Conservation (phyloP, 495 filamentous ascomycete genomes). For the Pseudoneurospora amorphoporcata region DNA sequence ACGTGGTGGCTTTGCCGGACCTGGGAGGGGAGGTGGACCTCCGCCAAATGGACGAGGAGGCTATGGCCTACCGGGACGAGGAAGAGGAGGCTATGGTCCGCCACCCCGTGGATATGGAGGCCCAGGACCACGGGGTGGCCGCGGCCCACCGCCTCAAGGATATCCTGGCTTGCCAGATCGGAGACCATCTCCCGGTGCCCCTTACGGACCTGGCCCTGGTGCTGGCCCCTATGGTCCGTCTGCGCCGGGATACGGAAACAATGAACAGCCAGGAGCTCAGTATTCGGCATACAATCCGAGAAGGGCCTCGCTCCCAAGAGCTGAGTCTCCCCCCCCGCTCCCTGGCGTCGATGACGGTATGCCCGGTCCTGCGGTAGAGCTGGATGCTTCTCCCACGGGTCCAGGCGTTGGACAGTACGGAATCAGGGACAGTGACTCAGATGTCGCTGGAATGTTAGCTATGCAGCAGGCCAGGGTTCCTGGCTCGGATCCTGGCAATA, state of each 20-base stretch:
- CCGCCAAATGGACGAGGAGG: slow-evolving; percentile 24
- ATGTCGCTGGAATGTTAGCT: slow-evolving; percentile 57
- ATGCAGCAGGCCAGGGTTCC: slow-evolving; percentile 49
- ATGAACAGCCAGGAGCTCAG: slow-evolving; percentile 19
- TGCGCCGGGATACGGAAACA: slow-evolving; percentile 29
- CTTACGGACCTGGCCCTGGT: slow-evolving; percentile 31
- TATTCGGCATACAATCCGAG: slow-evolving; percentile 36
- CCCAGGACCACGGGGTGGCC: slow-evolving; percentile 44
- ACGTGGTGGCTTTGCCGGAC: slow-evolving; percentile 39
- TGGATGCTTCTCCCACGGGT: slow-evolving; percentile 58
- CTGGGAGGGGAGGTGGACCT: slow-evolving; percentile 32
- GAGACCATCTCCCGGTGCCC: slow-evolving; percentile 34
- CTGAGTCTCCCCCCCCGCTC: slow-evolving; percentile 56
- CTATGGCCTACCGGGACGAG: slow-evolving; percentile 32
- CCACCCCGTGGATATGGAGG: slow-evolving; percentile 49
- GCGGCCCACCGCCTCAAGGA: slow-evolving; percentile 42
- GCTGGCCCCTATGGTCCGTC: slow-evolving; percentile 13
- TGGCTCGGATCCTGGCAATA: slow-evolving; percentile 27
- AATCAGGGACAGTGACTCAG: slow-evolving; percentile 55
- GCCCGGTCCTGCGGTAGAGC: slow-evolving; percentile 71
- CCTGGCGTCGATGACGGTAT: slow-evolving; percentile 38
- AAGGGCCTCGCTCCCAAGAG: slow-evolving; percentile 33
- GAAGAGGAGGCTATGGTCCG: slow-evolving; percentile 36
- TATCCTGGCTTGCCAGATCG: slow-evolving; percentile 31
- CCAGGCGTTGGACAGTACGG: slow-evolving; percentile 41